Base-by-base conservation (phyloP, 2,329 filamentous ascomycete genomes). In the Xylaria sp. region DNA sequence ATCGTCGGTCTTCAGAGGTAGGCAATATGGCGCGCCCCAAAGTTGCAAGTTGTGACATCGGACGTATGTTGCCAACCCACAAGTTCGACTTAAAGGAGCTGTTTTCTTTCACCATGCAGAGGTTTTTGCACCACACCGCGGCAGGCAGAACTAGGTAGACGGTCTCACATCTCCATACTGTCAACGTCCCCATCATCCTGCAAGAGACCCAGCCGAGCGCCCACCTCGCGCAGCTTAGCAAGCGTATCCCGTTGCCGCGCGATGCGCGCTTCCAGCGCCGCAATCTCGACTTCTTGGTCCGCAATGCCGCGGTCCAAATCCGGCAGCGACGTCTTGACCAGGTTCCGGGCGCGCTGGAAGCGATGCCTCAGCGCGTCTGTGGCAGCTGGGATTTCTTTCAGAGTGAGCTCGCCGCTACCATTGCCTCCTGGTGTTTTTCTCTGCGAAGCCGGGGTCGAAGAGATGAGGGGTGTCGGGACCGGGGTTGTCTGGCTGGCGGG, bases 281-380 rank as follows among this genome's bases (percentile, higher is more conserved):
- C 73, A 18, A 92, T 88, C 78, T 93, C 90, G 11, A 79, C 80
- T 66, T 88, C 80, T 76, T 93, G 90, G 71, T 91, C 87, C 59
- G 80, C 80, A 11, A 87, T 76, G 4, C 78, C 81, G 56, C 89
- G 80, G 16, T 83, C 78, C 71, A 93, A 84, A 74, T 92, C 90
- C 8, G 88, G 88, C 66, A 94, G 73, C 44, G 52, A 7, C 34
- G 78, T 77, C 69, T 81, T 79, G 55, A 92, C 78, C 66, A 86
- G 83, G 39, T 79, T 80, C 54, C 89, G 81, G 54, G 92, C 92
- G 66, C 87, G 88, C 72, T 92, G 88, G 60, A 97, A 83, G 74
- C 91, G 90, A 74, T 92, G 87, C 74, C 91, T 92, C 68, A 97
- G 80, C 42, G 83, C 82, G 69, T 91, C 89, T 1, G 90, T 89